phyloP scores from a whole-genome alignment of 1,284 basidiomycete species.

The Sporisorium exsertum region DNA sequence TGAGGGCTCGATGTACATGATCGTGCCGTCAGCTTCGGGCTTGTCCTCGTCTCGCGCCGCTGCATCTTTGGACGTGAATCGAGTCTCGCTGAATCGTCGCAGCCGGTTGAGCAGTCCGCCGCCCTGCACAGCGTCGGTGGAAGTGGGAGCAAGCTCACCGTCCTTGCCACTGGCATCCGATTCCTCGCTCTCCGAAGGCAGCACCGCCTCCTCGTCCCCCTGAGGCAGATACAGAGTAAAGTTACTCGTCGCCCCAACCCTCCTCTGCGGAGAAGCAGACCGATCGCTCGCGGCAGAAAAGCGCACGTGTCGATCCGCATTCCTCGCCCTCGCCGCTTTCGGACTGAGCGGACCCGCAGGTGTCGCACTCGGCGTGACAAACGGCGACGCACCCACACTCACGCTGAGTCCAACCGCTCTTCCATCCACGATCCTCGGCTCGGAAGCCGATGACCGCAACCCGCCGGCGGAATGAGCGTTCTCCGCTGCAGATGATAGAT shows the following conservation, averaged over 20 bases:
- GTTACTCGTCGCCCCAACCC: conserved; percentile 36
- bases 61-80: conserved; percentile 11
- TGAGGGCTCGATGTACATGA: conserved; percentile 46
- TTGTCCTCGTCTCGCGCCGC: background rate
- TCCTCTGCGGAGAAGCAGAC: conserved; percentile 11
- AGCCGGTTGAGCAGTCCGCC: conserved; percentile 21
- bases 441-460: conserved; percentile 12
- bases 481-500: conserved; percentile 37
- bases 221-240: conserved; percentile 42
- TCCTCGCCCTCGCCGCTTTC: conserved; percentile 9
- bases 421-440: conserved; percentile 31
- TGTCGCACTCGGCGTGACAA: conserved; percentile 35
- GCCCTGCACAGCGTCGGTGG: background rate
- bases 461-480: conserved; percentile 15
- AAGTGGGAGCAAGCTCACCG: conserved; percentile 28
- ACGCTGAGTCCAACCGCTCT: conserved; percentile 41
- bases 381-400: conserved; percentile 20
- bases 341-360: conserved; percentile 31
- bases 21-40: conserved; percentile 20
- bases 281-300: conserved; percentile 20
- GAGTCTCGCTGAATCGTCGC: conserved; percentile 33
- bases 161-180: conserved; percentile 55
- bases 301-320: conserved; percentile 33
- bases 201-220: conserved; percentile 35
- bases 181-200: conserved; percentile 40